Conservation (phyloP, 257 asterid genomes). For the Rehmannia glutinosa region DNA sequence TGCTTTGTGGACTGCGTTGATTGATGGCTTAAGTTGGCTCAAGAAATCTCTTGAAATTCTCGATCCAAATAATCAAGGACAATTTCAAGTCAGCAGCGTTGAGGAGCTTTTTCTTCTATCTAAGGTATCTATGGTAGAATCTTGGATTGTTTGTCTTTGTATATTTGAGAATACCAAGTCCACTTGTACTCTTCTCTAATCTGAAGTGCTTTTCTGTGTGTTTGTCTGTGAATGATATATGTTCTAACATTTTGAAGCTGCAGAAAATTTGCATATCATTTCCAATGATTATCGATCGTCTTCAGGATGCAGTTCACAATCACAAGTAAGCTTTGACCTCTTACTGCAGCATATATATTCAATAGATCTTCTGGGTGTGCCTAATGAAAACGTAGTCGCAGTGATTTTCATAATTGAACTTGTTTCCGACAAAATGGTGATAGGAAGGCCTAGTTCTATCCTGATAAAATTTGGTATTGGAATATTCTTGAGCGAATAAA, state of each 20-base stretch:
- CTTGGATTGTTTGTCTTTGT: constrained; percentile 19
- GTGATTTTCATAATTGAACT: not conserved
- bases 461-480: not conserved
- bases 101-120: constrained; percentile 53
- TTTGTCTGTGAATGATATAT: not conserved
- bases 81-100: constrained; percentile 47
- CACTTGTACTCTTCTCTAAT: not conserved
- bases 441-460: not conserved
- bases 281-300: constrained; percentile 43
- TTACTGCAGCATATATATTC: constrained; percentile 20
- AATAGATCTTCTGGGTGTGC: constrained; percentile 7
- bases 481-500: no score
- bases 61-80: constrained; percentile 29
- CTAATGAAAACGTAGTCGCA: constrained; percentile 7
- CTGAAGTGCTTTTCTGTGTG: not conserved
- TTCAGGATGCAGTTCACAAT: constrained; percentile 54
- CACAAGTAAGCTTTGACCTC: constrained; percentile 57
- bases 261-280: constrained; percentile 54
- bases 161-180: constrained; percentile 6
- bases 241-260: constrained; percentile 26
- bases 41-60: constrained; percentile 64
- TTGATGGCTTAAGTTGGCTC: constrained; percentile 68
- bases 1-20: constrained; percentile 41
- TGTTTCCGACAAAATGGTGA: not conserved
- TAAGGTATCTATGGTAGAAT: constrained; percentile 47